Percentiles rank a stretch among this genome's conserved stretches.
Evolutionary conservation across 148 eudicot genomes (phyloP).

Genomic region (Drosera capensis): DNA sequence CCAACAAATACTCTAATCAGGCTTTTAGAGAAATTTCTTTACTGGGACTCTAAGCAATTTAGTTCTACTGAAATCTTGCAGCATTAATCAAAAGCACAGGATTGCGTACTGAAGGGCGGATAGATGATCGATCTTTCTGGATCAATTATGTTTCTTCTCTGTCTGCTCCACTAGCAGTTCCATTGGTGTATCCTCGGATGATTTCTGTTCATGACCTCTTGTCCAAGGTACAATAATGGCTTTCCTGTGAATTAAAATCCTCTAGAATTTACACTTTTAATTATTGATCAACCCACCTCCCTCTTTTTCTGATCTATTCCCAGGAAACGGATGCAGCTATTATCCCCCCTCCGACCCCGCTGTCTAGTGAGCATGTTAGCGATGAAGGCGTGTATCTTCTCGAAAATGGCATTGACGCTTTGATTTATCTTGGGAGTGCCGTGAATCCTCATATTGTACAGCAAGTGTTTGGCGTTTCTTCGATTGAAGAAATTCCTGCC

Average conservation of each 20-base stretch:
- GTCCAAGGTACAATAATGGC: conserved; percentile 32
- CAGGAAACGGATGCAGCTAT: conserved; percentile 56
- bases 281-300: conserved; percentile 3
- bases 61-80: conserved; percentile 15
- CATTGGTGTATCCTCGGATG: conserved; percentile 95
- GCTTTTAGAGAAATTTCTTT: conserved; percentile 1
- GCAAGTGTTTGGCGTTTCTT: conserved; percentile 51
- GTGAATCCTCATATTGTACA: conserved; percentile 44
- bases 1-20: no score
- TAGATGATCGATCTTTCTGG: conserved; percentile 90
- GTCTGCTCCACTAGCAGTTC: conserved; percentile 71
- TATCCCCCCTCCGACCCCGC: conserved; percentile 59
- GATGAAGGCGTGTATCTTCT: conserved; percentile 86
- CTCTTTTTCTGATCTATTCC: conserved; percentile 5
- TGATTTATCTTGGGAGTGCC: conserved; percentile 54
- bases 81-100: conserved; percentile 82
- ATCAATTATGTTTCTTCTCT: conserved; percentile 67
- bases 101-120: conserved; percentile 67
- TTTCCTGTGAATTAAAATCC: not conserved
- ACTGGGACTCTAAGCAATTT: conserved; percentile 3
- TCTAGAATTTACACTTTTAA: not conserved
- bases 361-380: conserved; percentile 73
- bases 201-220: conserved; percentile 71
- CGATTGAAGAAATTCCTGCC: conserved; percentile 55
- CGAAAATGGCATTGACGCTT: conserved; percentile 86